Base-by-base conservation (phyloP, 441 rosid species). In the Erysimum cheiri region DNA sequence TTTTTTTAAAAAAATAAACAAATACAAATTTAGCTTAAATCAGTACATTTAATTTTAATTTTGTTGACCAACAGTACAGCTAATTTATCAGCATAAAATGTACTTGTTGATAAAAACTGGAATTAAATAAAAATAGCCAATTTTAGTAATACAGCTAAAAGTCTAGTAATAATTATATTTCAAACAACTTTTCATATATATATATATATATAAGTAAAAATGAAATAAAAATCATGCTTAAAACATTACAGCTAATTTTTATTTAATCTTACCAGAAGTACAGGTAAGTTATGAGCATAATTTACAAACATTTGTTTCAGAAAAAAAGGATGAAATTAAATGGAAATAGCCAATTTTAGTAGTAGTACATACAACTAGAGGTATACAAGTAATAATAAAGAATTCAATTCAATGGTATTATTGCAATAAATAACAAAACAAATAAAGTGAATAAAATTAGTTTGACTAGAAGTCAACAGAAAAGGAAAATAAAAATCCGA, bases 401-500 rank as follows among this genome's bases (percentile, higher is more conserved):
- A 22, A 22, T n/a, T 53, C 17, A 41, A 33, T 46, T 22, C 13
- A 57, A 57, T 17, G 22, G 3, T 67, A 5, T 41, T 5, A 22
- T 22, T 22, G 13, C 8, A 54, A 40, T 28, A 15, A 19, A 67
- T 15, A 44, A 43, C 29, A 15, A 4, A 22, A 22, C 1, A 22
- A 22, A 22, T 22, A 22, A 1, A 22, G 24, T 22, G 24, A 22
- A 14, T 28, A 52, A 43, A 67, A 22, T 57, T n/a, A 8, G 3
- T 46, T 48, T 59, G 60, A 69, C 73, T 49, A 48, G 41, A 69
- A 36, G 41, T 69, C 67, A 69, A 60, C 67, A 8, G 10, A 36
- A 32, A 6, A 56, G 5, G 40, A 40, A 69, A 69, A 60, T 6
- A n/a, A n/a, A 43, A 69, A 47, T 69, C 74, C 67, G 74, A 60